Percentiles rank a stretch among this genome's conserved stretches.
Conservation (phyloP, 768 basidiomycete species). For the Agaricus subrufescens region DNA sequence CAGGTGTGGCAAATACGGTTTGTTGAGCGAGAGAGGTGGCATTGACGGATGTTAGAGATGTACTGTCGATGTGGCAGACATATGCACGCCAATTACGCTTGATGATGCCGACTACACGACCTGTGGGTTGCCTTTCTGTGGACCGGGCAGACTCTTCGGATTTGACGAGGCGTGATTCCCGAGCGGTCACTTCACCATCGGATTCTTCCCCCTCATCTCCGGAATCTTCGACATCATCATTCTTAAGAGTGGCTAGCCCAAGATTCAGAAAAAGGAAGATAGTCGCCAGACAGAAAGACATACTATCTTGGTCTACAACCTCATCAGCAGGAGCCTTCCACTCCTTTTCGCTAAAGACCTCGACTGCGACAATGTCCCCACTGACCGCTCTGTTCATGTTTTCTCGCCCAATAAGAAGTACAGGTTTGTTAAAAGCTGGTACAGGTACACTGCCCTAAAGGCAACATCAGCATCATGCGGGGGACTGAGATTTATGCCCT, state of each 20-base stretch:
- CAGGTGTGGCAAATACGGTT: slow-evolving; percentile 92
- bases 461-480: not conserved
- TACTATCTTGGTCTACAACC: slow-evolving; percentile 91
- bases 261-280: not conserved
- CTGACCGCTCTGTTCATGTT: slow-evolving; percentile 95
- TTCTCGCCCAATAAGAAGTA: slow-evolving; percentile 83
- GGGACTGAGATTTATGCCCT: not conserved
- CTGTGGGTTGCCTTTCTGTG: slow-evolving; percentile 83
- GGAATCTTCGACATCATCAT: slow-evolving; percentile 83
- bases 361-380: slow-evolving; percentile 89
- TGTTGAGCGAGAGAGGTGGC: slow-evolving; percentile 79
- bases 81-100: slow-evolving; percentile 97
- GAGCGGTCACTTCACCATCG: slow-evolving; percentile 32
- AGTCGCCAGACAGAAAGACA: slow-evolving; percentile 16
- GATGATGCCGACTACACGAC: slow-evolving; percentile 84
- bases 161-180: slow-evolving; percentile 37
- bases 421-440: slow-evolving; percentile 66
- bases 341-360: slow-evolving; percentile 79
- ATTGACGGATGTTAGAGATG: slow-evolving; percentile 77
- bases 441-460: slow-evolving; percentile 70
- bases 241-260: slow-evolving; percentile 64
- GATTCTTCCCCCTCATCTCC: slow-evolving; percentile 49
- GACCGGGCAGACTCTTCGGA: slow-evolving; percentile 27
- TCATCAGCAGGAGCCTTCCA: slow-evolving; percentile 94
- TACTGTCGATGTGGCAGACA: slow-evolving; percentile 92